Percentiles rank a stretch among this genome's conserved stretches.
These are phyloP conservation scores for Globisporangium mamillatum DNA, from an alignment of 352 stramenopile species.

Conservation along the genomic window DNA sequence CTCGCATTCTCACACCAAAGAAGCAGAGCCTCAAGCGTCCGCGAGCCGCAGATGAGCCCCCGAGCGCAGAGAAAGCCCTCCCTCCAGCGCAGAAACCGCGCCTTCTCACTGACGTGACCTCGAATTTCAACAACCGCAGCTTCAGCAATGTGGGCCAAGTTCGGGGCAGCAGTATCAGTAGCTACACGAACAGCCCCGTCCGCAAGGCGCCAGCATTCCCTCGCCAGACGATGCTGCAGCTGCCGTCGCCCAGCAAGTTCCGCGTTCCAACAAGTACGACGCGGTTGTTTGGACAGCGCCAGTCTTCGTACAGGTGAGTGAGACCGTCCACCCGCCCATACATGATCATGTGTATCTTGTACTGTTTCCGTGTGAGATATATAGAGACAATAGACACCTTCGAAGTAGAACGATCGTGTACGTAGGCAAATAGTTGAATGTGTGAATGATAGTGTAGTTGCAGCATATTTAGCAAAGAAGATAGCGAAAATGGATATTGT, in stretches of 20 bases:
- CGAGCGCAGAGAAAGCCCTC: slow-evolving; percentile 47
- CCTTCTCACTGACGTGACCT: slow-evolving; percentile 29
- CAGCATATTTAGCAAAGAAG: slow-evolving; percentile 2
- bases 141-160: slow-evolving; percentile 20
- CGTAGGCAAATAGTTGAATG: not conserved
- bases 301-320: slow-evolving; percentile 27
- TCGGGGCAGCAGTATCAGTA: slow-evolving; percentile 10
- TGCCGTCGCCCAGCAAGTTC: slow-evolving; percentile 53
- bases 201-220: slow-evolving; percentile 11
- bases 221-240: slow-evolving; percentile 14
- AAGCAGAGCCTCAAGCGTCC: slow-evolving; percentile 56
- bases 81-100: slow-evolving; percentile 44
- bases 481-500: slow-evolving; percentile 12
- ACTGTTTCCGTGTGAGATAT: not conserved
- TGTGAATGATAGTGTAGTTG: not conserved
- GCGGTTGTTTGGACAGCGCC: slow-evolving; percentile 43
- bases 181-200: slow-evolving; percentile 15
- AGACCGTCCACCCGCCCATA: slow-evolving; percentile 1
- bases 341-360: not conserved
- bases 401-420: slow-evolving; percentile 2
- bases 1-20: slow-evolving; percentile 48
- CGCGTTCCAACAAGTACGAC: slow-evolving; percentile 38
- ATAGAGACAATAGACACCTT: slow-evolving; percentile 1
- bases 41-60: slow-evolving; percentile 33
- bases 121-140: slow-evolving; percentile 20